Conservation (phyloP, 768 basidiomycete genomes). For the Phallus indusiatus region DNA sequence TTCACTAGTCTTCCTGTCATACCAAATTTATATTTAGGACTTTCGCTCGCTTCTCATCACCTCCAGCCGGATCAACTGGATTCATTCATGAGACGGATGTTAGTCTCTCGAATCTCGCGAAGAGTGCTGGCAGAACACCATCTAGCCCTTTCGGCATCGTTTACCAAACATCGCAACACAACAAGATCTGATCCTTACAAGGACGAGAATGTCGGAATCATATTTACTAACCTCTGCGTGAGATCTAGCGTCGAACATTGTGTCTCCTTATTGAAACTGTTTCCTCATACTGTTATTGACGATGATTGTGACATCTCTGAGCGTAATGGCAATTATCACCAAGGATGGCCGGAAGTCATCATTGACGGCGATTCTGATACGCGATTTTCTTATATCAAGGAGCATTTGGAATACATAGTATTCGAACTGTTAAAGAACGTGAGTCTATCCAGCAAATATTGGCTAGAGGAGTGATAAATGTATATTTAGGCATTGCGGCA, state of each 20-base stretch:
- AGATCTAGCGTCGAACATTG: constrained; percentile 66
- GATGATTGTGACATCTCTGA: constrained; percentile 16
- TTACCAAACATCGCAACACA: constrained; percentile 24
- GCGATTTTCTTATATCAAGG: constrained; percentile 73
- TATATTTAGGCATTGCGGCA: constrained; percentile 58
- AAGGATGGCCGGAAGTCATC: constrained; percentile 51
- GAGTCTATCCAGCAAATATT: constrained; percentile 17
- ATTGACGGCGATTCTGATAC: constrained; percentile 67
- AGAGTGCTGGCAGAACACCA: constrained; percentile 88
- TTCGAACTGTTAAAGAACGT: constrained; percentile 90
- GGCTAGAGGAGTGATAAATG: neutral
- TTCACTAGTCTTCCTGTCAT: constrained; percentile 58
- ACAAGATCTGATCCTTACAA: constrained; percentile 36
- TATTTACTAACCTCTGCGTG: constrained; percentile 66
- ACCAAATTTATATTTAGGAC: constrained; percentile 70
- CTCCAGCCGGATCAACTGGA: constrained; percentile 73
- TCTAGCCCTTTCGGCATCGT: constrained; percentile 62
- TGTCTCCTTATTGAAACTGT: constrained; percentile 40
- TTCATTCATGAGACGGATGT: constrained; percentile 85
- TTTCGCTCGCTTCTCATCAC: constrained; percentile 76
- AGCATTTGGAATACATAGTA: constrained; percentile 86
- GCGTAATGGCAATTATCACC: constrained; percentile 14
- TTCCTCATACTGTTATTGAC: constrained; percentile 37
- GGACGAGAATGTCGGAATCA: constrained; percentile 60
- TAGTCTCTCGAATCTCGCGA: constrained; percentile 81